Conservation (phyloP, 2,329 filamentous ascomycete genomes). For the Neocatenulostroma microsporum region DNA sequence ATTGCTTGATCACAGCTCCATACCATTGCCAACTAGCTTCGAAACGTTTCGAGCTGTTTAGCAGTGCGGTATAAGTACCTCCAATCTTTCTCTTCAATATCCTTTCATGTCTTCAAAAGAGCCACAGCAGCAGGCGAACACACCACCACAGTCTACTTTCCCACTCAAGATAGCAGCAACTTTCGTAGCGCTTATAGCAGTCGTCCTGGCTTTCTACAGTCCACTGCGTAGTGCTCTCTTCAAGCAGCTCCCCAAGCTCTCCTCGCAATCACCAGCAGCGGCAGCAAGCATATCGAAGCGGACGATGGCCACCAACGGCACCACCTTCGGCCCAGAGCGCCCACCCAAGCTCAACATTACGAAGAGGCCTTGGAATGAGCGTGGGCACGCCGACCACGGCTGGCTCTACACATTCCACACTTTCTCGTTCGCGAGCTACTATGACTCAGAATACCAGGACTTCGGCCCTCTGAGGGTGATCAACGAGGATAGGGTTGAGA, state of each 20-base stretch:
- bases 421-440: constrained; percentile 70
- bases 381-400: constrained; percentile 73
- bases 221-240: constrained; percentile 32
- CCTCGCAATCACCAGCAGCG: constrained; percentile 11
- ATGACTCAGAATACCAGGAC: constrained; percentile 57
- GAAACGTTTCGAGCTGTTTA: too few relatives aligned
- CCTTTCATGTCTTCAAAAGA: constrained; percentile 20
- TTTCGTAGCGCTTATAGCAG: constrained; percentile 30
- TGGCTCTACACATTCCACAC: constrained; percentile 85
- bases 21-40: too few relatives aligned
- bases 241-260: constrained; percentile 26
- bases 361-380: constrained; percentile 61
- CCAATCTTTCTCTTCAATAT: constrained; percentile 5
- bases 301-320: constrained; percentile 32
- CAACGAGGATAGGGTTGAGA: constrained; percentile 77
- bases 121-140: background rate
- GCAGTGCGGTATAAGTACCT: constrained; percentile 16
- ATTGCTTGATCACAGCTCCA: too few relatives aligned
- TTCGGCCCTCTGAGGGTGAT: constrained; percentile 76
- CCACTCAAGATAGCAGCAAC: constrained; percentile 22
- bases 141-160: constrained; percentile 9
- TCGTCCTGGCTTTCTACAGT: constrained; percentile 40
- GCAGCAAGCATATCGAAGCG: constrained; percentile 17
- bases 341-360: constrained; percentile 54
- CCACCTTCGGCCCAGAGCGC: constrained; percentile 15